Evolutionary conservation across 2,329 filamentous ascomycete genomes (phyloP), one percentile per base, ranked within the genome.

Genomic region (Diaporthe caulivora): DNA sequence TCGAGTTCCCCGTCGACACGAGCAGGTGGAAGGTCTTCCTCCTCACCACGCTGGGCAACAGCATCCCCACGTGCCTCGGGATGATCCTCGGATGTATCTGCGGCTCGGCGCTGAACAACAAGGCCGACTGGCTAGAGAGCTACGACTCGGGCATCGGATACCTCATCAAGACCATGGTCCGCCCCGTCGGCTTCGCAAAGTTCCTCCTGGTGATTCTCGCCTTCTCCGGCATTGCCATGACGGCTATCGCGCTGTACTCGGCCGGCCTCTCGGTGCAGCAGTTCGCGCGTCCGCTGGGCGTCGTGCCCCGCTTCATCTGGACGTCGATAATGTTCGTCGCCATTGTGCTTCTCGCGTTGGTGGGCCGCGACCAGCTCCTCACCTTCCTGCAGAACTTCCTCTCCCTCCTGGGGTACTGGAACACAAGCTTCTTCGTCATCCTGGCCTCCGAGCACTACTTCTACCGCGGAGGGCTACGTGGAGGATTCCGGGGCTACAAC

Each of bases 361-460:
- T 80, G n/a, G 83, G 83, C 53, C 80, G 82, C 26, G 80, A 87
- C 69, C 76, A 86, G 72, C 82, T 88, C 11, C 81, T 85, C 60
- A 78, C 77, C 1, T 84, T 86, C 53, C 79, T 88, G 1, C 78
- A 86, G 75, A 84, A 87, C 75, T 87, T 88, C 78, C 77, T 88
- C 24, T 83, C 82, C 7, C 79, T 88, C 42, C 80, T 88, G 7
- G 86, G 86, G 9, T 88, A 88, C 78, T 88, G 86, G 85, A 84
- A 83, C 75, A 87, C 85, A 0, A 82, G 81, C 17, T 87, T 87
- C 77, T 85, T 86, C 57, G 82, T 85, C 49, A 86, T 88, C 75
- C 68, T 88, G 7, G 85, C 86, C 70, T 75, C 79, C 44, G 87
- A 88, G 77, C 86, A 89, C 78, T 86, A 84, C 75, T 60, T 84